phyloP scores from a whole-genome alignment of 495 filamentous ascomycete genomes.

The Lepidopterella palustris region DNA sequence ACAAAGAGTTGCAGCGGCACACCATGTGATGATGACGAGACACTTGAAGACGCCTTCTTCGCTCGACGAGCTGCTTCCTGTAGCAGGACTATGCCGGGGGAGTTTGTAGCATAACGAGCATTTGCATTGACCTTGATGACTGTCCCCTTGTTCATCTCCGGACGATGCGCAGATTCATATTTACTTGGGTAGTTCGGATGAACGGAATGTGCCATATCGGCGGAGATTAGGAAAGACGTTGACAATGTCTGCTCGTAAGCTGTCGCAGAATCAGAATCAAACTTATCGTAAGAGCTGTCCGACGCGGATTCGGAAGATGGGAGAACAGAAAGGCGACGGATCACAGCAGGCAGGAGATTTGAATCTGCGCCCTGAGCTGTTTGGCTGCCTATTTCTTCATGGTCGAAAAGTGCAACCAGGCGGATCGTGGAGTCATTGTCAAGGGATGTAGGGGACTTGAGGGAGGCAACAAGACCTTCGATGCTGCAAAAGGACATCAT shows the following conservation, averaged over 20 bases:
- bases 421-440: constrained; percentile 76
- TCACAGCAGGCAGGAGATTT: constrained; percentile 80
- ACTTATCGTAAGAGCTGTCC: constrained; percentile 46
- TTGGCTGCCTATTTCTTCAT: constrained; percentile 91
- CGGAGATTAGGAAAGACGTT: constrained; percentile 90
- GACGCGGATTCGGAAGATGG: constrained; percentile 46
- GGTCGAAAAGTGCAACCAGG: constrained; percentile 87
- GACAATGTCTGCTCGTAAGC: constrained; percentile 90
- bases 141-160: constrained; percentile 91
- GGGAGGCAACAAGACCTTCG: constrained; percentile 71
- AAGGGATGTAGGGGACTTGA: constrained; percentile 54
- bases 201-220: constrained; percentile 94
- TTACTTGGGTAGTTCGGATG: constrained; percentile 91
- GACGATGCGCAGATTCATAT: constrained; percentile 84
- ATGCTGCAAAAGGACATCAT: constrained; percentile 89
- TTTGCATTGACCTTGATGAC: constrained; percentile 99
- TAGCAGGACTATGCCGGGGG: constrained; percentile 85
- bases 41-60: constrained; percentile 36
- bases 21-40: constrained; percentile 34
- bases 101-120: constrained; percentile 90
- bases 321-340: constrained; percentile 79
- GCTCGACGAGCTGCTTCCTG: constrained; percentile 75
- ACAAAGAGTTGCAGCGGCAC: constrained; percentile 94
- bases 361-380: constrained; percentile 92
- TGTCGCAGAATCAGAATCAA: constrained; percentile 52